A percentile compares a stretch with the other conserved stretches of the same genome.
Evolutionary conservation across 1,284 basidiomycete species (phyloP).

Genomic region (Filobasidium uniguttulatum): DNA sequence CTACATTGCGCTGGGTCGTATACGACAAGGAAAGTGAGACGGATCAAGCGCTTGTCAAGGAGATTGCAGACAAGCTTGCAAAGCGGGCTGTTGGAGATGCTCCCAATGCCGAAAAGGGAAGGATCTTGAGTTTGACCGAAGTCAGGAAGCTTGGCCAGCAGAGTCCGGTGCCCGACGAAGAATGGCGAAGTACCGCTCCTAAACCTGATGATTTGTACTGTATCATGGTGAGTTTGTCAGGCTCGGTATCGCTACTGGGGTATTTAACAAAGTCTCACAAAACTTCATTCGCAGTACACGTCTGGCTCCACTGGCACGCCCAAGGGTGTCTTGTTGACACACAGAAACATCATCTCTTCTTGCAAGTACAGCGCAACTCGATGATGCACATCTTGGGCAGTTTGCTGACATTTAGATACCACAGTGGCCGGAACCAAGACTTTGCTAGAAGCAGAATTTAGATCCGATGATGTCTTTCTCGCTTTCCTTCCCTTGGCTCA

Average conservation of each 20-base stretch:
- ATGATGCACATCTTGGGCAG: neutral
- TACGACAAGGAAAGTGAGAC: constrained; percentile 63
- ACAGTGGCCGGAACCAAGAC: constrained; percentile 53
- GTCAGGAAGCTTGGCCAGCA: constrained; percentile 49
- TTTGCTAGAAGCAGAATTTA: constrained; percentile 59
- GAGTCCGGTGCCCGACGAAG: constrained; percentile 35
- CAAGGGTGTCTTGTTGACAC: constrained; percentile 80
- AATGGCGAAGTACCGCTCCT: constrained; percentile 47
- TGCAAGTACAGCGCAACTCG: constrained; percentile 18
- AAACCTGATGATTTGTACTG: constrained; percentile 55
- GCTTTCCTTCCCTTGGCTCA: constrained; percentile 83
- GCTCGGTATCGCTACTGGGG: no score
- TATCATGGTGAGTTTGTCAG: constrained; percentile 64
- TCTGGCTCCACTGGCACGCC: constrained; percentile 80
- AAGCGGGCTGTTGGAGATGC: constrained; percentile 7
- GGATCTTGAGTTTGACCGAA: constrained; percentile 50
- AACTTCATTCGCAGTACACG: constrained; percentile 58
- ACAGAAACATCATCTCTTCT: constrained; percentile 71
- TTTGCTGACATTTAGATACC: neutral
- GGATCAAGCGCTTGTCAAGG: constrained; percentile 33
- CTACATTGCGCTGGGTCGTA: constrained; percentile 57
- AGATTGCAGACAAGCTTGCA: constrained; percentile 45
- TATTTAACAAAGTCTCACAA: neutral
- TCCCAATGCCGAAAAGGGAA: constrained; percentile 32
- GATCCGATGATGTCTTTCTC: constrained; percentile 53